Evolutionary conservation across 108 stramenopile species (phyloP).

Genomic region (Halocafeteria seosinensis): DNA sequence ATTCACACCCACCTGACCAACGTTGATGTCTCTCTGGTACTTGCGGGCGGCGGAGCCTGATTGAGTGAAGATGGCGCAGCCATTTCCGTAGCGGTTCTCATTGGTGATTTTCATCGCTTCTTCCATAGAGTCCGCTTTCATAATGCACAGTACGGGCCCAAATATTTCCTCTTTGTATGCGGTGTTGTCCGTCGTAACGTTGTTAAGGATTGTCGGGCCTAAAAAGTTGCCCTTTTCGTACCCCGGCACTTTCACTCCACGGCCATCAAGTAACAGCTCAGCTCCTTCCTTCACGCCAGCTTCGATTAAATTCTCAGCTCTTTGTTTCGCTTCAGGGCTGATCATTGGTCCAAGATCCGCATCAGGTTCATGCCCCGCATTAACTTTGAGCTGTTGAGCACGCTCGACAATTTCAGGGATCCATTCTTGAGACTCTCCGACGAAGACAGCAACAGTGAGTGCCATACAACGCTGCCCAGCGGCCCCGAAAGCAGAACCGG

Average conservation of each 20-base stretch:
- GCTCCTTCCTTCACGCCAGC: conserved; percentile 59
- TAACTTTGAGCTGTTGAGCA: conserved; percentile 49
- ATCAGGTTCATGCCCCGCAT: conserved; percentile 53
- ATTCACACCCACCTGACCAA: conserved; percentile 71
- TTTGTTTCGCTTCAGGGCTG: conserved; percentile 42
- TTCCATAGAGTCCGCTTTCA: conserved; percentile 55
- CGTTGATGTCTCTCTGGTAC: conserved; percentile 64
- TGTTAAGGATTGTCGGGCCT: conserved; percentile 58
- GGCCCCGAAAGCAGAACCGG: conserved; percentile 41
- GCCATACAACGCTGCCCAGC: conserved; percentile 95
- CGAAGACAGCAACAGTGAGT: conserved; percentile 52
- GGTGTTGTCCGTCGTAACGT: conserved; percentile 34
- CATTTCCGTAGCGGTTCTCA: conserved; percentile 71
- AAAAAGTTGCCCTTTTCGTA: conserved; percentile 59
- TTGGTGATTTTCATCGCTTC: conserved; percentile 71
- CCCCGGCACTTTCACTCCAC: conserved; percentile 40
- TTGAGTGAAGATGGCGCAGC: conserved; percentile 63
- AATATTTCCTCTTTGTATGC: conserved; percentile 82
- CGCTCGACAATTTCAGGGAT: conserved; percentile 20
- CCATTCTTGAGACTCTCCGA: conserved; percentile 43
- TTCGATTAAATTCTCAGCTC: conserved; percentile 52
- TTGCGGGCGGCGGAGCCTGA: conserved; percentile 70
- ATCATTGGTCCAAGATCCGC: conserved; percentile 78
- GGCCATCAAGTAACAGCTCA: conserved; percentile 57
- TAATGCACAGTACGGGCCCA: conserved; percentile 65